Percentiles rank a stretch among this genome's conserved stretches.
Conservation (phyloP, 2,329 filamentous ascomycete species). For the Cyanodermella asteris region DNA sequence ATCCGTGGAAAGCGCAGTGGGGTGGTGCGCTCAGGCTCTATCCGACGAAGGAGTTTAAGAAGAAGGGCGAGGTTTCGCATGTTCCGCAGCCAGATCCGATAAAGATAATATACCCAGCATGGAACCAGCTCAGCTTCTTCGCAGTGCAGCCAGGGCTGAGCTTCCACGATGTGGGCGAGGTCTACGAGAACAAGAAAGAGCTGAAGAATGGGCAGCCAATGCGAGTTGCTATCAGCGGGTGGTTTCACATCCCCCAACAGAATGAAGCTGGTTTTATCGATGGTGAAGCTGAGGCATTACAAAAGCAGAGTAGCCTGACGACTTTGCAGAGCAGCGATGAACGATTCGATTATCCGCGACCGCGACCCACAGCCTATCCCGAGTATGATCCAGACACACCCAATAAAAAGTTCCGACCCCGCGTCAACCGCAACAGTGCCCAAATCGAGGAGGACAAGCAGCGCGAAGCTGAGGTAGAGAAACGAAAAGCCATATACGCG, state of each 20-base stretch:
- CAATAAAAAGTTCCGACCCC: no score
- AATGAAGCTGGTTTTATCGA: conserved; percentile 82
- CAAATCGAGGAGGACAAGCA: conserved; percentile 13
- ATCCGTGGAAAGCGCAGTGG: conserved; percentile 76
- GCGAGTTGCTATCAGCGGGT: conserved; percentile 92
- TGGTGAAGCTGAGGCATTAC: conserved; percentile 72
- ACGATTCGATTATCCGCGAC: conserved; percentile 61
- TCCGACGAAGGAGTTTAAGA: conserved; percentile 41
- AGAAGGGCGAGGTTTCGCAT: conserved; percentile 56
- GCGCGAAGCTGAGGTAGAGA: no score
- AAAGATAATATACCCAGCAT: conserved; percentile 76
- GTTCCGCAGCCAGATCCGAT: conserved; percentile 58
- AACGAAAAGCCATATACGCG: no score
- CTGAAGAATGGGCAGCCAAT: conserved; percentile 37
- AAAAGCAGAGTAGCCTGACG: conserved; percentile 73
- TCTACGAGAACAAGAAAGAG: conserved; percentile 47
- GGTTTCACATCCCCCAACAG: conserved; percentile 93
- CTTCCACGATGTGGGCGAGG: conserved; percentile 97
- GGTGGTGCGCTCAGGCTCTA: conserved; percentile 80
- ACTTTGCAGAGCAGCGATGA: conserved; percentile 84
- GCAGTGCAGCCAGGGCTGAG: conserved; percentile 95
- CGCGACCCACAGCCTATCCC: conserved; percentile 20
- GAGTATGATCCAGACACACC: no score
- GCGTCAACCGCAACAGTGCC: no score
- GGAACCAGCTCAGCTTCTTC: conserved; percentile 96